phyloP scores from a whole-genome alignment of 495 filamentous ascomycete genomes.

The Penicillium macrosclerotiorum region DNA sequence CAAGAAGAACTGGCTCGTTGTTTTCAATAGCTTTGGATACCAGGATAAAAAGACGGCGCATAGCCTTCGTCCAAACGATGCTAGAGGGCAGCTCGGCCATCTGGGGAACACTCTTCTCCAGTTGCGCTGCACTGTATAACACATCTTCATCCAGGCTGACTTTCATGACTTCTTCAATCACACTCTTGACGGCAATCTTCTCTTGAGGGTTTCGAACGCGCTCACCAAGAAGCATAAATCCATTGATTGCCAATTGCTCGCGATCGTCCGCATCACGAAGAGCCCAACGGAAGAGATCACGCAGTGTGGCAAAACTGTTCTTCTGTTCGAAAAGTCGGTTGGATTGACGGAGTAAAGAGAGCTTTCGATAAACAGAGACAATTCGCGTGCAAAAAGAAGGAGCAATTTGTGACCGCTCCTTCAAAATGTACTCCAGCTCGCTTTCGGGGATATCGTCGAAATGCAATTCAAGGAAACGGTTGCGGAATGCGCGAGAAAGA shows the following conservation, averaged over 20 bases:
- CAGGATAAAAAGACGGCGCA: slow-evolving; percentile 84
- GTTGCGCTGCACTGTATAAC: slow-evolving; percentile 66
- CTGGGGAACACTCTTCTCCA: slow-evolving; percentile 43
- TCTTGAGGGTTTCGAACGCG: slow-evolving; percentile 91
- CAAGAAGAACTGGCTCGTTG: slow-evolving; percentile 89
- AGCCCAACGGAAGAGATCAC: slow-evolving; percentile 98
- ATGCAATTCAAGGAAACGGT: slow-evolving; percentile 94
- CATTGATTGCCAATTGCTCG: slow-evolving; percentile 86
- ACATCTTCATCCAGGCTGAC: slow-evolving; percentile 70
- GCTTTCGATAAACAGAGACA: slow-evolving; percentile 88
- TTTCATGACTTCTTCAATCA: slow-evolving; percentile 92
- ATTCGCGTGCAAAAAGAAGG: slow-evolving; percentile 89
- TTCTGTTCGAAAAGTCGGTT: slow-evolving; percentile 93
- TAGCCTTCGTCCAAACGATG: slow-evolving; percentile 92
- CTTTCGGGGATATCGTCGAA: slow-evolving; percentile 97
- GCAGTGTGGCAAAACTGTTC: slow-evolving; percentile 92
- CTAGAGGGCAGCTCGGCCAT: slow-evolving; percentile 46
- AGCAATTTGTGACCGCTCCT: slow-evolving; percentile 81
- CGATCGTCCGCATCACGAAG: slow-evolving; percentile 77
- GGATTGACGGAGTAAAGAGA: slow-evolving; percentile 84
- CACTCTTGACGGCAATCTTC: slow-evolving; percentile 73
- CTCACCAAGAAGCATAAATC: slow-evolving; percentile 94
- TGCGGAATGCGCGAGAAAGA: slow-evolving; percentile 90
- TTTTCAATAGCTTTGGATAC: slow-evolving; percentile 81
- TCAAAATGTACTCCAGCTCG: slow-evolving; percentile 89